Evolutionary conservation across 2,329 filamentous ascomycete genomes (phyloP).

Genomic region (Exophiala oligosperma): DNA sequence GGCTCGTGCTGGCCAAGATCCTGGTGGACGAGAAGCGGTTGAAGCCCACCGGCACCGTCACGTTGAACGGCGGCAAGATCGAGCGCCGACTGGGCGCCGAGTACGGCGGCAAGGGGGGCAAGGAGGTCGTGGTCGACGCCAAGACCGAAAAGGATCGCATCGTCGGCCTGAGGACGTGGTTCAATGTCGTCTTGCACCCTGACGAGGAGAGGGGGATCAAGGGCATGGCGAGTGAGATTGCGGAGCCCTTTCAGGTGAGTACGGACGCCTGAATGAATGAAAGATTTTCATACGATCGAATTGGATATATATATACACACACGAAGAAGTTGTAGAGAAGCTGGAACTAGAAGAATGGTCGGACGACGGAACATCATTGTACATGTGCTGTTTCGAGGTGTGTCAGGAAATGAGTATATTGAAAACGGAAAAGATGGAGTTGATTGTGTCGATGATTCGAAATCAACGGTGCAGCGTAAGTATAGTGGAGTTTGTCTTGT

Average conservation of each 20-base stretch:
- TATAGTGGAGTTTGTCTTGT: no score
- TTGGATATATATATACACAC: no score
- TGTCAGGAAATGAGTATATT: no score
- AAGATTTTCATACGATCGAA: no score
- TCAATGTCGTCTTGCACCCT: constrained; percentile 53
- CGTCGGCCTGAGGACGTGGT: constrained; percentile 51
- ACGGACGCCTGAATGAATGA: no score
- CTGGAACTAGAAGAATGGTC: no score
- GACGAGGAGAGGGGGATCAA: constrained; percentile 54
- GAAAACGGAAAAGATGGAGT: no score
- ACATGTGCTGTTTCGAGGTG: no score
- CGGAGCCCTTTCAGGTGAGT: not conserved
- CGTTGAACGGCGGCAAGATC: constrained; percentile 52
- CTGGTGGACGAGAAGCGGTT: constrained; percentile 50
- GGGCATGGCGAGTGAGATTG: constrained; percentile 51
- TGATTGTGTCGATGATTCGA: no score
- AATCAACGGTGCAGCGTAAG: no score
- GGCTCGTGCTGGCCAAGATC: constrained; percentile 56
- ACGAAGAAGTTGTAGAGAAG: no score
- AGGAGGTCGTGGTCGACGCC: constrained; percentile 49
- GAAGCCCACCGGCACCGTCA: constrained; percentile 52
- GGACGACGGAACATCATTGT: no score
- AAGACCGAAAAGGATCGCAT: constrained; percentile 56
- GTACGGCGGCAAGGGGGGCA: constrained; percentile 42
- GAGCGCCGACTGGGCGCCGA: constrained; percentile 9